Evolutionary conservation across 192 early-diverging fungal genomes (phyloP).

Genomic region (Lunasporangiospora selenospora): DNA sequence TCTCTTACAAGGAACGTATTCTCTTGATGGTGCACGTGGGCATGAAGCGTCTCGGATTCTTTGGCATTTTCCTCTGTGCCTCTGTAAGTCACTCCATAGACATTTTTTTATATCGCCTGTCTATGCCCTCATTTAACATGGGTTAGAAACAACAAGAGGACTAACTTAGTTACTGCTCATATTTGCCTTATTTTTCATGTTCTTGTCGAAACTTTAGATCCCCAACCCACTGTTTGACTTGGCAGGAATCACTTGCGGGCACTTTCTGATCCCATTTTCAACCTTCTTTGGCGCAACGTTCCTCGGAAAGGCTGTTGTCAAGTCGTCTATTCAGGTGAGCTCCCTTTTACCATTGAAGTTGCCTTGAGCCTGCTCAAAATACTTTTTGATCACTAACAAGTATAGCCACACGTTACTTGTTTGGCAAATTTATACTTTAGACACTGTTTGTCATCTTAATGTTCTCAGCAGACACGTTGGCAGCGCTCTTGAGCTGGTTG

Average conservation of each 20-base stretch:
- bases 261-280: slow-evolving; percentile 88
- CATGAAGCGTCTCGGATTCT: slow-evolving; percentile 83
- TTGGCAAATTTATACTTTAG: slow-evolving; percentile 46
- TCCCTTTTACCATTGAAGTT: background rate
- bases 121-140: no score
- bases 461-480: slow-evolving; percentile 83
- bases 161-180: no score
- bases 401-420: background rate
- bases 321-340: slow-evolving; percentile 81
- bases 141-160: no score
- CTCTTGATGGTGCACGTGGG: slow-evolving; percentile 72
- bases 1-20: slow-evolving; percentile 71
- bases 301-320: slow-evolving; percentile 91
- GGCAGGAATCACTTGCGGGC: slow-evolving; percentile 95
- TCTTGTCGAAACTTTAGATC: slow-evolving; percentile 65
- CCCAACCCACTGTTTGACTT: slow-evolving; percentile 98
- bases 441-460: slow-evolving; percentile 80
- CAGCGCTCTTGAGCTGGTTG: slow-evolving; percentile 62
- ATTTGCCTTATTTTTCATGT: background rate
- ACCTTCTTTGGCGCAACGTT: slow-evolving; percentile 98
- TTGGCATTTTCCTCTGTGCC: slow-evolving; percentile 90
- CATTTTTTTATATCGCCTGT: no score
- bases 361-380: background rate
- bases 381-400: background rate
- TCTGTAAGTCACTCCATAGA: slow-evolving; percentile 77